phyloP scores from a whole-genome alignment of 306 rosid genomes.

The Prunus salicina region DNA sequence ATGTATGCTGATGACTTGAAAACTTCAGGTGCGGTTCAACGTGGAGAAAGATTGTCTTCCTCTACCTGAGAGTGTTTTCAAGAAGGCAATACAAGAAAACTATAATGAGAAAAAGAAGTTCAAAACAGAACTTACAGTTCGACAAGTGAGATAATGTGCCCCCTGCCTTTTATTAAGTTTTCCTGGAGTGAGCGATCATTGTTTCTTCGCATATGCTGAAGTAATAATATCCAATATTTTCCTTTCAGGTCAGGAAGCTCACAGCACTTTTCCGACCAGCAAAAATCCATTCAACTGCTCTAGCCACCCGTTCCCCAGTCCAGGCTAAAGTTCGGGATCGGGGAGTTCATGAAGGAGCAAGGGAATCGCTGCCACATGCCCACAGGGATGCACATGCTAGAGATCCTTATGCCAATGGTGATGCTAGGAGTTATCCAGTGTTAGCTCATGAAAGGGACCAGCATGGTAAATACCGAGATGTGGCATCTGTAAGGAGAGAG shows the following conservation, averaged over 20 bases:
- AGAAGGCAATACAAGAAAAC: conserved; percentile 76
- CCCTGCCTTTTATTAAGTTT: not conserved
- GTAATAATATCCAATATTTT: conserved; percentile 15
- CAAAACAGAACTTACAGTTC: conserved; percentile 71
- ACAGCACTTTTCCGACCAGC: conserved; percentile 64
- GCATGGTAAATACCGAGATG: conserved; percentile 21
- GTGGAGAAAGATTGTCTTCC: conserved; percentile 74
- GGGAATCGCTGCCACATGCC: conserved; percentile 24
- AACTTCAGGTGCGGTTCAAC: conserved; percentile 75
- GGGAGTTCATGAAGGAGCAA: conserved; percentile 24
- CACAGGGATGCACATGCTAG: conserved; percentile 30
- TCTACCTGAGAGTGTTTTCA: conserved; percentile 76
- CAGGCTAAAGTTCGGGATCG: conserved; percentile 33
- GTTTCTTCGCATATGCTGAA: conserved; percentile 9
- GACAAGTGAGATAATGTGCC: conserved; percentile 49
- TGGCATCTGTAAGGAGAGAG: conserved; percentile 33
- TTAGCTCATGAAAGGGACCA: conserved; percentile 47
- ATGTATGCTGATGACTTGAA: conserved; percentile 18
- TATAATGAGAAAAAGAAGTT: conserved; percentile 65
- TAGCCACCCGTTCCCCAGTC: conserved; percentile 26
- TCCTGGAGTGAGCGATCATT: not conserved
- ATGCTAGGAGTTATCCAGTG: conserved; percentile 27
- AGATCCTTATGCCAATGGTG: conserved; percentile 30
- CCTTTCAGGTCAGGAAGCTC: conserved; percentile 76
- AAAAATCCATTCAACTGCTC: conserved; percentile 32